Percentiles rank a stretch among this genome's conserved stretches.
Evolutionary conservation across 2,329 filamentous ascomycete genomes (phyloP).

Genomic region (Tolypocladium paradoxum): DNA sequence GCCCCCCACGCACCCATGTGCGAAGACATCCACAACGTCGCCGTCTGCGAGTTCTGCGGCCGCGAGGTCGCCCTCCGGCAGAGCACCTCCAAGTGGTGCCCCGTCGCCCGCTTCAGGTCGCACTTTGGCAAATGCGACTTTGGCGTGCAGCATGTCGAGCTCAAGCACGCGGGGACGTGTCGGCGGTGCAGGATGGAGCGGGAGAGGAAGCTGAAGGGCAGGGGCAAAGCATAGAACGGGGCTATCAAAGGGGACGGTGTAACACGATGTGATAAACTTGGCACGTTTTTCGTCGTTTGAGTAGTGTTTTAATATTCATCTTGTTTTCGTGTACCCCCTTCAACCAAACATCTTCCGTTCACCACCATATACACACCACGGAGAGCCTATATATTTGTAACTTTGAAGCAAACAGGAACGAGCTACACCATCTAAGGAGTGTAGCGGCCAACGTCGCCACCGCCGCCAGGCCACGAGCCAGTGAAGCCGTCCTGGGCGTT

Average conservation of each 20-base stretch:
- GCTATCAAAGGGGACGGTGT: too few relatives aligned
- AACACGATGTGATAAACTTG: background rate
- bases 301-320: background rate
- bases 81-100: background rate
- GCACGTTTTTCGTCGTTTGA: background rate
- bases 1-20: background rate
- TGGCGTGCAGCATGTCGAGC: background rate
- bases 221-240: too few relatives aligned
- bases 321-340: background rate
- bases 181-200: background rate
- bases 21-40: background rate
- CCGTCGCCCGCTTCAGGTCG: background rate
- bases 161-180: background rate
- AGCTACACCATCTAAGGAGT: conserved; percentile 9
- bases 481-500: conserved; percentile 19
- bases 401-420: background rate
- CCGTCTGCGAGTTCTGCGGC: background rate
- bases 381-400: background rate
- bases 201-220: background rate
- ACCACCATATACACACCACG: too few relatives aligned
- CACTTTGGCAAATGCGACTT: conserved; percentile 2
- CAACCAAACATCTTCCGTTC: background rate
- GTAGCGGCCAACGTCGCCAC: conserved; percentile 26
- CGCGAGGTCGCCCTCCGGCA: background rate
- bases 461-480: conserved; percentile 22